Conservation (phyloP, 2,329 filamentous ascomycete genomes). For the Verticillium isaacii region DNA sequence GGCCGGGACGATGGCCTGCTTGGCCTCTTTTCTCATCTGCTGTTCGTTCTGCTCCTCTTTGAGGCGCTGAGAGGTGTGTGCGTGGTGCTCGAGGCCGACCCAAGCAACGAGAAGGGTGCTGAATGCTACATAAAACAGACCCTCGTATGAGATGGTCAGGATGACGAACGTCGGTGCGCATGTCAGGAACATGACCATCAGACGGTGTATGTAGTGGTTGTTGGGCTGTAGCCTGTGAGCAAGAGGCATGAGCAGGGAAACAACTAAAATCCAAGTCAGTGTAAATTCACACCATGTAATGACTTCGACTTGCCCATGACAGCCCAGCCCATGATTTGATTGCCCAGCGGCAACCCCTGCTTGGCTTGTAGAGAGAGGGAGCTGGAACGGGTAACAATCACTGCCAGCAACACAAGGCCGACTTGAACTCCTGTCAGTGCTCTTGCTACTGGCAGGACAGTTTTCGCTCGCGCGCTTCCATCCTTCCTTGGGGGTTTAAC, state of each 20-base stretch:
- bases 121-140: slow-evolving; percentile 91
- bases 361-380: slow-evolving; percentile 81
- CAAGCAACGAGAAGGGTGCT: slow-evolving; percentile 77
- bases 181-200: slow-evolving; percentile 84
- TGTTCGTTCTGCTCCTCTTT: neutral
- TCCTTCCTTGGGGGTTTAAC: neutral
- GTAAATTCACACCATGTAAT: neutral
- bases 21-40: slow-evolving; percentile 8
- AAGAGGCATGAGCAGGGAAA: slow-evolving; percentile 74
- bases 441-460: slow-evolving; percentile 39
- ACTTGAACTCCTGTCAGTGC: slow-evolving; percentile 60
- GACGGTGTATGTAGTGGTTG: slow-evolving; percentile 82
- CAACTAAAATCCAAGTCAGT: slow-evolving; percentile 37
- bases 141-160: slow-evolving; percentile 94
- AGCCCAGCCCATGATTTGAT: slow-evolving; percentile 81
- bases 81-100: slow-evolving; percentile 84
- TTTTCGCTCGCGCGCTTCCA: neutral
- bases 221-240: slow-evolving; percentile 77
- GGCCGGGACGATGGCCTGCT: slow-evolving; percentile 11
- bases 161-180: slow-evolving; percentile 94
- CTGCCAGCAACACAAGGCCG: slow-evolving; percentile 74
- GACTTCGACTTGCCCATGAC: slow-evolving; percentile 56
- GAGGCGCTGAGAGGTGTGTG: slow-evolving; percentile 24
- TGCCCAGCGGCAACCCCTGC: slow-evolving; percentile 77
- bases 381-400: slow-evolving; percentile 83